phyloP scores from a whole-genome alignment of 2,329 filamentous ascomycete species.

The Dothiorella sarmentorum region DNA sequence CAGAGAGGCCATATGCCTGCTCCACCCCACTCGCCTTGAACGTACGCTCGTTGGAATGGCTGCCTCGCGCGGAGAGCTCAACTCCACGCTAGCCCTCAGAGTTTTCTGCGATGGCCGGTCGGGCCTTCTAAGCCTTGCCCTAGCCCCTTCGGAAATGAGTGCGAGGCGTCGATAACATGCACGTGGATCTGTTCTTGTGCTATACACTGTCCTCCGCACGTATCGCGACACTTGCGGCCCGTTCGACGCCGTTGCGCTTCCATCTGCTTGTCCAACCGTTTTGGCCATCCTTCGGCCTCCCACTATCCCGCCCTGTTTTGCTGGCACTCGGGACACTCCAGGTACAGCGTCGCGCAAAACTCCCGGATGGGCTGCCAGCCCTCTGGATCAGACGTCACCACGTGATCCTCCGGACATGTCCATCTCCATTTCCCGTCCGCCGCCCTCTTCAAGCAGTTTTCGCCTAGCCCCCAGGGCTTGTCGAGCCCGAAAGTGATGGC shows the following conservation, averaged over 20 bases:
- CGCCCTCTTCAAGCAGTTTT: constrained; percentile 32
- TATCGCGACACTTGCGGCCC: no score
- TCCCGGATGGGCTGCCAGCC: constrained; percentile 20
- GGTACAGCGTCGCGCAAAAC: constrained; percentile 20
- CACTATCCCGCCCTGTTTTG: background rate
- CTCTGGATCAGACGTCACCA: constrained; percentile 24
- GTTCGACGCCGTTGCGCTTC: background rate
- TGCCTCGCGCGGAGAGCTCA: no score
- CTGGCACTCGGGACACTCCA: constrained; percentile 17
- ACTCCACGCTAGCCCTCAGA: no score
- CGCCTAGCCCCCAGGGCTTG: constrained; percentile 35
- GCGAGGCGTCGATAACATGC: background rate
- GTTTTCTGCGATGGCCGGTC: background rate
- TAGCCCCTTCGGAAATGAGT: background rate
- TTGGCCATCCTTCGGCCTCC: no score
- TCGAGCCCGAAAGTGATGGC: constrained; percentile 34
- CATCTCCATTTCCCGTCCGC: constrained; percentile 31
- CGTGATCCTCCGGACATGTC: constrained; percentile 30
- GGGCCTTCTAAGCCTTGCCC: background rate
- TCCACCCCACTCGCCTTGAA: no score
- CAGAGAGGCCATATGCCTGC: no score
- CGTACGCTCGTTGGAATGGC: no score
- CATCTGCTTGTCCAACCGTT: no score
- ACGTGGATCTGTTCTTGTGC: background rate
- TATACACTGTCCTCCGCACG: background rate